These are phyloP conservation scores for Picea abies DNA, from an alignment of 83 land plant species.

Conservation along the genomic window DNA sequence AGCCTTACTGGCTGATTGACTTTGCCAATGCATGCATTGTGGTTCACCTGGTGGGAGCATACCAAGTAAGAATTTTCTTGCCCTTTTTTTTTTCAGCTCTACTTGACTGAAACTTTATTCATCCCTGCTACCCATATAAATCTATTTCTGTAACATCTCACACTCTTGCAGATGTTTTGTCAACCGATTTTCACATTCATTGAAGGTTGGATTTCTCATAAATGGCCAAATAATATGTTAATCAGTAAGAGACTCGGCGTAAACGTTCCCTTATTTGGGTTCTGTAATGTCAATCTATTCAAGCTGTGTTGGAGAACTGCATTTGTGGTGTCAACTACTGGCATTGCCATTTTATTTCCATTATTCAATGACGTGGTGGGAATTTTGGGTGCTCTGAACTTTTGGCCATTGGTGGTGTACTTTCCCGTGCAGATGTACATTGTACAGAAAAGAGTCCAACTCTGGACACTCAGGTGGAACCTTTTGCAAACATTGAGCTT, in stretches of 20 bases:
- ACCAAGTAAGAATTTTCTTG: slow-evolving; percentile 24
- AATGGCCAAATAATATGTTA: slow-evolving; percentile 47
- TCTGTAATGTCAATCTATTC: slow-evolving; percentile 34
- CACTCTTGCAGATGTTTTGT: slow-evolving; percentile 25
- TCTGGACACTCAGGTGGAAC: slow-evolving; percentile 66
- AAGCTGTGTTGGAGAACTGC: slow-evolving; percentile 61
- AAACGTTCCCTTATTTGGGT: slow-evolving; percentile 35
- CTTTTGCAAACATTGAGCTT: slow-evolving; percentile 49
- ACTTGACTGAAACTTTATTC: background rate
- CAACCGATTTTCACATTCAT: slow-evolving; percentile 42
- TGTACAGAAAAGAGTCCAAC: slow-evolving; percentile 45
- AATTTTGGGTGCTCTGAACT: slow-evolving; percentile 75
- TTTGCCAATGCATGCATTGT: slow-evolving; percentile 39
- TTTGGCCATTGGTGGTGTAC: slow-evolving; percentile 90
- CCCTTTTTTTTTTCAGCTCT: background rate
- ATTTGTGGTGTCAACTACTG: slow-evolving; percentile 64
- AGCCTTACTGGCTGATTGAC: slow-evolving; percentile 44
- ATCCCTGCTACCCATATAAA: background rate
- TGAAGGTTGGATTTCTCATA: slow-evolving; percentile 50
- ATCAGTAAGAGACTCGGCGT: slow-evolving; percentile 28
- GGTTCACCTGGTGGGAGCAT: slow-evolving; percentile 40
- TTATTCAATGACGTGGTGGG: slow-evolving; percentile 86
- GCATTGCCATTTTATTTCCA: slow-evolving; percentile 72
- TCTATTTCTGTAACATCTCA: background rate
- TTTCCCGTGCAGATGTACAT: slow-evolving; percentile 88